phyloP scores from a whole-genome alignment of 345 rosid species.

The Corymbia maculata region DNA sequence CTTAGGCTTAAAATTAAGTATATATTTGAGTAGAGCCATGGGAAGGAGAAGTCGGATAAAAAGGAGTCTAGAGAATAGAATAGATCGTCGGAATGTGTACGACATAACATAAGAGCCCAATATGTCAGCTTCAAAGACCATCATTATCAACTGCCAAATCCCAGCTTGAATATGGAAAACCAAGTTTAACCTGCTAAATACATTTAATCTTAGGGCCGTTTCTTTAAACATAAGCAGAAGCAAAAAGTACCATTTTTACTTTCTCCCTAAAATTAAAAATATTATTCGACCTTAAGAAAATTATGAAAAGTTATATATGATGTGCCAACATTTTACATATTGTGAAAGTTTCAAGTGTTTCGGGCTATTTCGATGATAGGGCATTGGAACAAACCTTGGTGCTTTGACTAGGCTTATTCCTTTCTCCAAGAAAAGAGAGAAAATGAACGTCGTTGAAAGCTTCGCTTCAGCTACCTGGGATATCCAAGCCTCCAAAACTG shows the following conservation, averaged over 20 bases:
- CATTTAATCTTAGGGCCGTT: not conserved
- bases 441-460: not conserved
- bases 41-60: too few species aligned
- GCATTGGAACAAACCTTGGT: not conserved
- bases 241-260: not conserved
- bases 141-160: too few species aligned
- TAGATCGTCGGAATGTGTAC: too few species aligned
- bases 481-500: not conserved
- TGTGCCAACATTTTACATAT: not conserved
- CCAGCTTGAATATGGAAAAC: constrained; percentile 90
- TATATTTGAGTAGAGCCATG: constrained; percentile 85
- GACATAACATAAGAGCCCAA: too few species aligned
- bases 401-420: not conserved
- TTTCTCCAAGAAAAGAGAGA: not conserved
- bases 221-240: not conserved
- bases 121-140: too few species aligned
- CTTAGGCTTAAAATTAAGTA: not conserved
- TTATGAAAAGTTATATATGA: not conserved
- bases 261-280: not conserved
- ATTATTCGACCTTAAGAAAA: not conserved
- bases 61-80: too few species aligned
- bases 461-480: not conserved
- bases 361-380: not conserved
- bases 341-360: not conserved
- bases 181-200: constrained; percentile 25